Evolutionary conservation across 805 yeast genomes (phyloP).

Genomic region (Candida pini): DNA sequence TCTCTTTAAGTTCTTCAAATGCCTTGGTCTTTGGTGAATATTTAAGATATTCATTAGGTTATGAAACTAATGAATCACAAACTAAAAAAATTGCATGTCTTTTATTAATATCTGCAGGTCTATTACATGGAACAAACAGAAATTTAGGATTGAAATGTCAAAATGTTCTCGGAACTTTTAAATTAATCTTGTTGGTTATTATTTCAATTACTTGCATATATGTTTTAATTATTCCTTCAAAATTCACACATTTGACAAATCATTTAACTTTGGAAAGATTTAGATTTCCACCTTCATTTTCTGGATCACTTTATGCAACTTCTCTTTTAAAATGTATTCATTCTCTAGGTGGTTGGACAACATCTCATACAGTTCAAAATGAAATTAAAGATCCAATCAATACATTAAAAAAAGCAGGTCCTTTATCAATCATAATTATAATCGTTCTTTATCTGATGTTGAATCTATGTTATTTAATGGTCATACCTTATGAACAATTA

Average conservation of each 20-base stretch:
- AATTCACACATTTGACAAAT: constrained; percentile 15
- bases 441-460: constrained; percentile 34
- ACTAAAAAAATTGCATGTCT: constrained; percentile 13
- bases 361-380: constrained; percentile 42
- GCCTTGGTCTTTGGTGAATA: constrained; percentile 47
- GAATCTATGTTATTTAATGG: constrained; percentile 40
- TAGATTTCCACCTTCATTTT: constrained; percentile 15
- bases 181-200: constrained; percentile 33
- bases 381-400: constrained; percentile 42
- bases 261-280: constrained; percentile 12
- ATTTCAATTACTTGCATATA: constrained; percentile 37
- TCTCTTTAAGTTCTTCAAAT: constrained; percentile 39
- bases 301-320: constrained; percentile 34
- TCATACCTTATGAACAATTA: constrained; percentile 38
- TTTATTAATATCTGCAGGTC: constrained; percentile 12
- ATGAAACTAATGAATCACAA: constrained; percentile 26
- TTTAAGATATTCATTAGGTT: constrained; percentile 34
- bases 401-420: constrained; percentile 42
- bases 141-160: constrained; percentile 38
- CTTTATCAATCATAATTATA: constrained; percentile 34
- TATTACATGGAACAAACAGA: constrained; percentile 37
- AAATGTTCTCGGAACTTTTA: constrained; percentile 40
- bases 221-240: constrained; percentile 32
- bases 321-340: constrained; percentile 42
- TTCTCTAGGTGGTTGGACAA: constrained; percentile 45